Evolutionary conservation across 495 filamentous ascomycete species (phyloP), one percentile per base, ranked within the genome.

Genomic region (Trichoderma gamsii): DNA sequence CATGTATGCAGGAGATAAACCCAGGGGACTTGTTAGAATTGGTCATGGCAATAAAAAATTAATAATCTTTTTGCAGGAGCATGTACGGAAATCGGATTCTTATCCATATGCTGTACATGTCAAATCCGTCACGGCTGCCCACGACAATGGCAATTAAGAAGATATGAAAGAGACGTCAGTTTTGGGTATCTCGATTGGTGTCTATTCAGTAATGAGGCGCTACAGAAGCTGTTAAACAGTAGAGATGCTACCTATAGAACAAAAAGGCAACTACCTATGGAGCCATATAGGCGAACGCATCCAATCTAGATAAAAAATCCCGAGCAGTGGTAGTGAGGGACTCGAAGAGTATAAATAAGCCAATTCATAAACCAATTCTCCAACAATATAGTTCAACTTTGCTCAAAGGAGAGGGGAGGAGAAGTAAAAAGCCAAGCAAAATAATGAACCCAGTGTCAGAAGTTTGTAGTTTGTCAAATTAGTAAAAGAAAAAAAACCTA

Each of bases 381-480:
- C 56, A 61, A 61, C 56, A 61, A 25, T 32, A 25, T 61, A 35
- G 56, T 25, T 61, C 56, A 61, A 61, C 56, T 61, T 61, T 35
- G 56, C 56, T 32, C 16, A 18, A 61, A 61, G n/a, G 21, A 23
- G 21, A 1, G 4, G 44, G 35, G 16, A 61, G 11, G 25, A 32
- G 25, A 38, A 38, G 5, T 29, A 29, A 25, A 61, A 52, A 61
- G 56, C 25, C 56, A 61, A 61, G 56, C 56, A 61, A 32, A 61
- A 61, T 13, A 61, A 32, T 32, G 25, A 61, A 61, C 56, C 25
- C 7, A 64, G 25, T 65, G 35, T 43, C 41, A 41, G n/a, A 41
- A 41, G n/a, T 65, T 38, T 65, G 38, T 23, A 41, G n/a, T 65
- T 38, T 65, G 38, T 23, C 35, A 46, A 41, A 65, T 46, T 65